phyloP scores from a whole-genome alignment of 2,329 filamentous ascomycete species.

The Curvularia sp. region DNA sequence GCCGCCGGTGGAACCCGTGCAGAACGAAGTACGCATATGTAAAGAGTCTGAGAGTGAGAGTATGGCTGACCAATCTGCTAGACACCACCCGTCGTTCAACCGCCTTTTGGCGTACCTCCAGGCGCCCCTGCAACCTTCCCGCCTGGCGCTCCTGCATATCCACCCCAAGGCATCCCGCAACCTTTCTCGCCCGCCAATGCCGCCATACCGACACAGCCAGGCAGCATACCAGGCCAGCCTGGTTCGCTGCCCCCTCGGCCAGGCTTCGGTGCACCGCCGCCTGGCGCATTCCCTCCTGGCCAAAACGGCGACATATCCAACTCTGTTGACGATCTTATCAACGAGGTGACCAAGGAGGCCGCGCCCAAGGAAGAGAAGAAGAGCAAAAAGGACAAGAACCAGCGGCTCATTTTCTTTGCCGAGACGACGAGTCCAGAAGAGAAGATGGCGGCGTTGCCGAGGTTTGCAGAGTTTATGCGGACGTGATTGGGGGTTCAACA shows the following conservation, averaged over 20 bases:
- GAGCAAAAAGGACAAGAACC: slow-evolving; percentile 68
- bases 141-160: slow-evolving; percentile 31
- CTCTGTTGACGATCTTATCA: slow-evolving; percentile 62
- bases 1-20: slow-evolving; percentile 46
- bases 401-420: slow-evolving; percentile 80
- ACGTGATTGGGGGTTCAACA: slow-evolving; percentile 19
- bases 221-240: slow-evolving; percentile 43
- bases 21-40: slow-evolving; percentile 22
- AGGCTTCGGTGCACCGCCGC: slow-evolving; percentile 40
- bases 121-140: slow-evolving; percentile 37
- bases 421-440: slow-evolving; percentile 84
- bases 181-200: slow-evolving; percentile 40
- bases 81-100: slow-evolving; percentile 32
- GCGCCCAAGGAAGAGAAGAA: slow-evolving; percentile 56
- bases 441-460: slow-evolving; percentile 79
- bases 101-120: slow-evolving; percentile 28
- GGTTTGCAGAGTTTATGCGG: slow-evolving; percentile 64
- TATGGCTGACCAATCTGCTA: slow-evolving; percentile 24
- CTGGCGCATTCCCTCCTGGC: slow-evolving; percentile 25
- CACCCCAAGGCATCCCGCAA: slow-evolving; percentile 25
- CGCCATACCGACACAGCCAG: slow-evolving; percentile 32
- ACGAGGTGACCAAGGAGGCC: slow-evolving; percentile 56
- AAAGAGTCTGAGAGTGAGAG: neutral
- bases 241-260: slow-evolving; percentile 50
- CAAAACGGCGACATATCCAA: slow-evolving; percentile 41